Conservation (phyloP, 1,139 yeast genomes). For the Protomyces inundatus region DNA sequence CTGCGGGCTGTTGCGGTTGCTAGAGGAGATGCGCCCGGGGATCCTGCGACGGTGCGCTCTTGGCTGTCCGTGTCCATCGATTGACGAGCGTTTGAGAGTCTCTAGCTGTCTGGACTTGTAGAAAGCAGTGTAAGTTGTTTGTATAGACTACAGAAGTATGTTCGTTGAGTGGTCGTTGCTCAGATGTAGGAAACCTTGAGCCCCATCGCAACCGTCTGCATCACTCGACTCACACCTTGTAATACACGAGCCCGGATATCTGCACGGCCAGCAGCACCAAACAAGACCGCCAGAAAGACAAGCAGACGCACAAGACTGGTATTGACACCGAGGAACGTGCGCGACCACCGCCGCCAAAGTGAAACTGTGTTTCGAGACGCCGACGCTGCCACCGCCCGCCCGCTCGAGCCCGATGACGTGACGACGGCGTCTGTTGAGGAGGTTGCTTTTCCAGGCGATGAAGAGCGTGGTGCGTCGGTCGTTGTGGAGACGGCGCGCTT, state of each 20-base stretch:
- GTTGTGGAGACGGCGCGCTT: neutral
- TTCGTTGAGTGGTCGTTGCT: neutral
- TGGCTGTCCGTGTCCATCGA: too few species aligned
- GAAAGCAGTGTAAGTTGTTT: neutral
- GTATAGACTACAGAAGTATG: neutral
- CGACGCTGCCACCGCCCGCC: too few species aligned
- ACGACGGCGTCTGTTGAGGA: neutral
- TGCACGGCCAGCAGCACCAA: constrained; percentile 16
- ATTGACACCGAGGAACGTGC: neutral
- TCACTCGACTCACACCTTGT: neutral
- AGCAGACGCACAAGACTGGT: constrained; percentile 1
- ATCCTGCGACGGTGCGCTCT: too few species aligned
- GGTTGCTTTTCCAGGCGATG: neutral
- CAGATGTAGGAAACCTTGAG: constrained; percentile 14
- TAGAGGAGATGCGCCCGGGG: too few species aligned
- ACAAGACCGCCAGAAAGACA: constrained; percentile 8
- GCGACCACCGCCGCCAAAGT: constrained; percentile 1
- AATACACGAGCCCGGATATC: constrained; percentile 2
- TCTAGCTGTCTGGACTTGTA: too few species aligned
- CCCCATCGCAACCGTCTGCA: constrained; percentile 5
- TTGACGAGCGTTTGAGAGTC: too few species aligned
- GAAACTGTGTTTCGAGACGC: neutral
- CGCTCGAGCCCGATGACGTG: neutral
- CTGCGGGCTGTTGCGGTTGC: too few species aligned
- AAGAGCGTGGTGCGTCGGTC: neutral